Base-by-base conservation (phyloP, 768 basidiomycete species). In the Kwoniella sp. region DNA sequence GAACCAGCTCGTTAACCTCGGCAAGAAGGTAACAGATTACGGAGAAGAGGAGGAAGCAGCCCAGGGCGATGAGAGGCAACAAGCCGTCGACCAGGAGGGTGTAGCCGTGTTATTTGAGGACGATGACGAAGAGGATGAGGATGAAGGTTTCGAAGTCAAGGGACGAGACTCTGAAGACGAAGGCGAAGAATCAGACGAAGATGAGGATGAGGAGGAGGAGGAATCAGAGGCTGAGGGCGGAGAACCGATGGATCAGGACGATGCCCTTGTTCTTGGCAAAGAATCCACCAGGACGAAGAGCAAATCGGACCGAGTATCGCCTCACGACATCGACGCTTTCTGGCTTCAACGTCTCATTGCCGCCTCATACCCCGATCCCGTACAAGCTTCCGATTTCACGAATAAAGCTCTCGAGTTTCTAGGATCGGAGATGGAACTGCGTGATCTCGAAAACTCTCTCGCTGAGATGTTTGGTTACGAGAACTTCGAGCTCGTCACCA, bases 101-200 rank as follows among this genome's bases (percentile, higher is more conserved):
- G 95, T 99, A 0, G 95, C 95, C 0, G 94, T 99, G 8, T 89
- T 97, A 4, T 97, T 98, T 65, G 94, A 97, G 70, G 95, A 97
- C 75, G 96, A 98, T 64, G 95, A 96, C 69, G 93, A 96, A 25
- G 92, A 91, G 3, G 83, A 84, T 2, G 84, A 86, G 25, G 93
- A 94, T 1, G 92, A 94, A 22, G 92, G 91, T 0, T 97, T 85
- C 70, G 94, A 96, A 78, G 86, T 97, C 58, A 85, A 77, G 66
- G 70, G 86, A 11, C 90, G 93, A 0, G 91, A 90, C 69, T 87
- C 87, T 1, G 91, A 91, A 52, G 90, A 91, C 20, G 87, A 87
- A 1, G 89, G 87, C 37, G 89, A 84, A 3, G 83, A 82, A 9
- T 23, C n/a, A 11, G 85, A 84, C 11, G 84, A 85, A 0, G 85